A percentile compares a stretch with the other conserved stretches of the same genome.
phyloP scores from a whole-genome alignment of 2,329 filamentous ascomycete species.

The Calonectria hongkongensis region DNA sequence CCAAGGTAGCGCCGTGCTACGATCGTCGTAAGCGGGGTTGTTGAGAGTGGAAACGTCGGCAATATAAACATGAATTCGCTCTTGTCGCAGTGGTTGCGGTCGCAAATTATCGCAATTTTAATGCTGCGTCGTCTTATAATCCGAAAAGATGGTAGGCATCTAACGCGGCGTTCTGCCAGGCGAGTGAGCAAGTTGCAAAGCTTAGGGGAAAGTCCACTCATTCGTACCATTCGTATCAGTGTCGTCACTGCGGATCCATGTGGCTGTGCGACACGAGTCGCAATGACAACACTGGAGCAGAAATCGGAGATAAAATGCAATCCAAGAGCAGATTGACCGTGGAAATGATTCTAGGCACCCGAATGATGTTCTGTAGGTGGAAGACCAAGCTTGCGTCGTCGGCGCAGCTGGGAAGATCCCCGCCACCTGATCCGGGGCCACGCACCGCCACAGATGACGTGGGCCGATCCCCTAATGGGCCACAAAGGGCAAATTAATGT shows the following conservation, averaged over 20 bases:
- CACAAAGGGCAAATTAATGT: neutral
- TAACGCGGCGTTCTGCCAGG: neutral
- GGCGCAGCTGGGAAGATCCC: slow-evolving; percentile 38
- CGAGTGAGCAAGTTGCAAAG: slow-evolving; percentile 13
- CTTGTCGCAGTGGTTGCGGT: neutral
- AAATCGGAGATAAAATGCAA: neutral
- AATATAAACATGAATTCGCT: slow-evolving; percentile 34
- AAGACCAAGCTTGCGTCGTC: slow-evolving; percentile 41
- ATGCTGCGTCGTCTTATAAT: neutral
- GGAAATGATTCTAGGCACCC: slow-evolving; percentile 24
- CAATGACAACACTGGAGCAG: neutral
- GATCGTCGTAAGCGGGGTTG: slow-evolving; percentile 34
- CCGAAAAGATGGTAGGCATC: neutral
- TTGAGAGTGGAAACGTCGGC: slow-evolving; percentile 41
- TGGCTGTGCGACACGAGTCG: slow-evolving; percentile 46
- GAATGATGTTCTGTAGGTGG: slow-evolving; percentile 27
- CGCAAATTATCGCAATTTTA: slow-evolving; percentile 5
- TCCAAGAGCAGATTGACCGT: neutral
- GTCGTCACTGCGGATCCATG: slow-evolving; percentile 52
- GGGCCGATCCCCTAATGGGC: slow-evolving; percentile 31
- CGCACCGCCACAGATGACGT: slow-evolving; percentile 54
- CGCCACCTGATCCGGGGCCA: slow-evolving; percentile 50
- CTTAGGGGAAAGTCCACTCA: slow-evolving; percentile 16
- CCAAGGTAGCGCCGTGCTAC: slow-evolving; percentile 34
- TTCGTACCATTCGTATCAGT: slow-evolving; percentile 43